Base-by-base conservation (phyloP, 441 rosid species). In the Erodium moschatum region DNA sequence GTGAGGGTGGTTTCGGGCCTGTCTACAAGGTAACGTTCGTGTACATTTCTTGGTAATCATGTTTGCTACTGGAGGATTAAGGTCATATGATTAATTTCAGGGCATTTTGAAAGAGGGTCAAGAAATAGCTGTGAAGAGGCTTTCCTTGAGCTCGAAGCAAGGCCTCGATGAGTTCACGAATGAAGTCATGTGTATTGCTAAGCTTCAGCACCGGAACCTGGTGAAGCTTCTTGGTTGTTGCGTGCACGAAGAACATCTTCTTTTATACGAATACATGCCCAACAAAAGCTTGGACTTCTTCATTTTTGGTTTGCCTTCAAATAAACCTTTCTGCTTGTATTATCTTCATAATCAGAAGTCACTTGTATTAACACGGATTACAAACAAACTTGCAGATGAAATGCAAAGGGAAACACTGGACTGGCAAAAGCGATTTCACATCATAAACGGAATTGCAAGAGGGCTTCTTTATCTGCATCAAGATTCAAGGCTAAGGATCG, bases 81-180 rank as follows among this genome's bases (percentile, higher is more conserved):
- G n/a, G 27, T 31, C 0, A 6, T 27, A 3, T 12, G n/a, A 10
- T 0, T 0, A 1, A 65, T 31, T 21, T 12, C 72, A 78, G 76
- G 78, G 79, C 10, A 64, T 11, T 6, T 52, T 80, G 42, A n/a
- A 24, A 46, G 72, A 73, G 63, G 77, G 77, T n/a, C 69, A 58
- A 29, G 76, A 77, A 69, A 73, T 80, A 10, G 76, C 78, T 0
- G 78, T 80, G 54, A 77, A 80, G 67, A 77, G 81, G 77, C 77
- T 77, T 10, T 77, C 79, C 0, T 64, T 38, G 16, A 69, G 66
- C 46, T 80, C 83, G 0, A 68, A 75, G 35, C 81, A 80, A 64
- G 81, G 83, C 46, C 18, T 58, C 27, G 73, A 71, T 4, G 81
- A 80, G 73, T 80, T 80, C 69, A 77, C 62, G 68, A 80, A 77